Conservation (phyloP, 768 basidiomycete genomes). For the Lentinula raphanica region DNA sequence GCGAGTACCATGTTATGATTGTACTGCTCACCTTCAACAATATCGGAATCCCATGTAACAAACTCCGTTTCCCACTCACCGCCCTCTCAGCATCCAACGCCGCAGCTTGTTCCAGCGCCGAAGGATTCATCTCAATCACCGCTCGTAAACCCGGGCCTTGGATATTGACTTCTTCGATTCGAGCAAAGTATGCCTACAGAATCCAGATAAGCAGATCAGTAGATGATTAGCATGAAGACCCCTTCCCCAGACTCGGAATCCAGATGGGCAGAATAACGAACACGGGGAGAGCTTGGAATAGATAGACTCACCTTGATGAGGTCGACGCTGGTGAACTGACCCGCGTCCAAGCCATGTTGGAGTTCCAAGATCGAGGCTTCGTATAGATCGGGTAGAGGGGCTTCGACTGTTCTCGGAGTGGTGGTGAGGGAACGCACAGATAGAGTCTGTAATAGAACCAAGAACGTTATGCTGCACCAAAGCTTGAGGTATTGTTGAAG, state of each 20-base stretch:
- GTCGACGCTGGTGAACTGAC: constrained; percentile 35
- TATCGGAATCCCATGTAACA: constrained; percentile 35
- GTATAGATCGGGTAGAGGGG: constrained; percentile 30
- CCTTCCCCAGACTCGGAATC: no score
- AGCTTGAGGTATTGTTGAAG: no score
- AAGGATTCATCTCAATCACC: constrained; percentile 34
- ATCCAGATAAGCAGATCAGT: background rate
- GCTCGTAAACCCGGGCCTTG: constrained; percentile 32
- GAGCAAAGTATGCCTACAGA: constrained; percentile 32
- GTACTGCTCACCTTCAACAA: no score
- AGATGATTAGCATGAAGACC: no score
- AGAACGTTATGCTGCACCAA: no score
- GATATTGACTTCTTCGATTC: constrained; percentile 39
- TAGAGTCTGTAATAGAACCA: no score
- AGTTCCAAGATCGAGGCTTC: constrained; percentile 35
- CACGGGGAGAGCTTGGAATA: no score
- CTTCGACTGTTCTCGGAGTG: no score
- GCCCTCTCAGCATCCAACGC: constrained; percentile 28
- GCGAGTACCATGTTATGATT: no score
- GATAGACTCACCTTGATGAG: constrained; percentile 28
- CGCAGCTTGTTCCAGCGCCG: constrained; percentile 29
- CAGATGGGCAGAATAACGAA: no score
- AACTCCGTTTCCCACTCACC: constrained; percentile 20
- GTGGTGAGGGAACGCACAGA: no score
- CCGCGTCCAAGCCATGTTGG: constrained; percentile 29